Percentiles rank a stretch among this genome's conserved stretches.
These are phyloP conservation scores for Wickerhamomyces alni DNA, from an alignment of 805 yeast genomes.

Conservation along the genomic window DNA sequence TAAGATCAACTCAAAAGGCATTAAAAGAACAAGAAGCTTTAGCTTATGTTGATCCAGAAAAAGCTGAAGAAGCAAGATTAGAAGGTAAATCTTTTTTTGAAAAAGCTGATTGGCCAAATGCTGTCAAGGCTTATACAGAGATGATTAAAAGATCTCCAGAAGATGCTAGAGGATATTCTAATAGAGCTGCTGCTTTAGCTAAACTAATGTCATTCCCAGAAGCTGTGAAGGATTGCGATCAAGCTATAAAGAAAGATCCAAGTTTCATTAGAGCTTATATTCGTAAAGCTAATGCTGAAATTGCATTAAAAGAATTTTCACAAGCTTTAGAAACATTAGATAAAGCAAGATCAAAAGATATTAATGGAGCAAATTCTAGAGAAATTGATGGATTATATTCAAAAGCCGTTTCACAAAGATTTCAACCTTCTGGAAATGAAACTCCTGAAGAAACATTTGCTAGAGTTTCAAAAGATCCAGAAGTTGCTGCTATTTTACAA, in stretches of 20 bases:
- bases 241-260: slow-evolving; percentile 86
- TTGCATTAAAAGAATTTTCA: slow-evolving; percentile 83
- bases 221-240: slow-evolving; percentile 86
- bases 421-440: slow-evolving; percentile 71
- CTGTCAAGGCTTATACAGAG: slow-evolving; percentile 91
- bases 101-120: slow-evolving; percentile 93
- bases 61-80: slow-evolving; percentile 93
- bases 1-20: slow-evolving; percentile 83
- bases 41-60: slow-evolving; percentile 79
- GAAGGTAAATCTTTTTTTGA: slow-evolving; percentile 86
- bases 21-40: slow-evolving; percentile 72
- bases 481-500: slow-evolving; percentile 78
- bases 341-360: slow-evolving; percentile 70
- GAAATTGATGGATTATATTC: slow-evolving; percentile 81
- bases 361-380: slow-evolving; percentile 50
- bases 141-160: slow-evolving; percentile 96
- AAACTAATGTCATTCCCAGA: slow-evolving; percentile 97
- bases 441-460: slow-evolving; percentile 92
- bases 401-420: slow-evolving; percentile 76
- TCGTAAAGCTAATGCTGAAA: slow-evolving; percentile 91
- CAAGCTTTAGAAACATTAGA: slow-evolving; percentile 77
- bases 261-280: slow-evolving; percentile 89
- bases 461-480: slow-evolving; percentile 90
- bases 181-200: slow-evolving; percentile 95
- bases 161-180: slow-evolving; percentile 94